Percentiles rank a stretch among this genome's conserved stretches.
Evolutionary conservation across 345 rosid species (phyloP).

Genomic region (Corymbia maculata): DNA sequence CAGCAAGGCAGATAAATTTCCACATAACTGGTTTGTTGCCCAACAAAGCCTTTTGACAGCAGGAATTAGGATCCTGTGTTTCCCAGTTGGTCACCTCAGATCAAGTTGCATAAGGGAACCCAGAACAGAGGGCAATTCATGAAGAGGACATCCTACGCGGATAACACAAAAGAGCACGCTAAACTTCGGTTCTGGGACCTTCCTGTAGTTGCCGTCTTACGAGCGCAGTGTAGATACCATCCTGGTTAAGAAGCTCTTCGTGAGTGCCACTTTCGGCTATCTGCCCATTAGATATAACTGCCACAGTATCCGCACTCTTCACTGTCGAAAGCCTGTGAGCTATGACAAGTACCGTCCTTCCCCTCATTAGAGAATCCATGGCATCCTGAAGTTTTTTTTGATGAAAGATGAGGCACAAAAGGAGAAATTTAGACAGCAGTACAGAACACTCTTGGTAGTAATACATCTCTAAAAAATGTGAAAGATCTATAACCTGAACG

Average conservation of each 20-base stretch:
- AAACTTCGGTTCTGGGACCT: not conserved
- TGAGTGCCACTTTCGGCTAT: constrained; percentile 59
- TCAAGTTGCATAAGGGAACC: not conserved
- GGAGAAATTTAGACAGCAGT: not conserved
- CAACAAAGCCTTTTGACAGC: not conserved
- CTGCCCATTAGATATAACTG: constrained; percentile 79
- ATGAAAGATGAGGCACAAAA: not conserved
- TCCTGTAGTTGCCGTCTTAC: constrained; percentile 61
- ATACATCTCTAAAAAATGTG: not conserved
- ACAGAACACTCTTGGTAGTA: not conserved
- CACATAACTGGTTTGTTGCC: not conserved
- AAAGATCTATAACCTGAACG: constrained; percentile 54
- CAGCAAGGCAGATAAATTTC: not conserved
- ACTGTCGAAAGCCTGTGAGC: constrained; percentile 94
- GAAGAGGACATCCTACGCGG: not conserved
- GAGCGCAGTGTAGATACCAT: constrained; percentile 58
- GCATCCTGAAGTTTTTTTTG: constrained; percentile 47
- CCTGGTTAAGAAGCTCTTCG: constrained; percentile 37
- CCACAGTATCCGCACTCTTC: constrained; percentile 75
- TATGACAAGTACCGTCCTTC: constrained; percentile 91
- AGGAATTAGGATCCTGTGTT: not conserved
- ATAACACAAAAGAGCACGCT: not conserved
- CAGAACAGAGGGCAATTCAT: not conserved
- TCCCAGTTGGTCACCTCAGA: not conserved
- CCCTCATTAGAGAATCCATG: constrained; percentile 88